Base-by-base conservation (phyloP, 371 early-diverging fungal species). In the Paraphysoderma sedebokerense region DNA sequence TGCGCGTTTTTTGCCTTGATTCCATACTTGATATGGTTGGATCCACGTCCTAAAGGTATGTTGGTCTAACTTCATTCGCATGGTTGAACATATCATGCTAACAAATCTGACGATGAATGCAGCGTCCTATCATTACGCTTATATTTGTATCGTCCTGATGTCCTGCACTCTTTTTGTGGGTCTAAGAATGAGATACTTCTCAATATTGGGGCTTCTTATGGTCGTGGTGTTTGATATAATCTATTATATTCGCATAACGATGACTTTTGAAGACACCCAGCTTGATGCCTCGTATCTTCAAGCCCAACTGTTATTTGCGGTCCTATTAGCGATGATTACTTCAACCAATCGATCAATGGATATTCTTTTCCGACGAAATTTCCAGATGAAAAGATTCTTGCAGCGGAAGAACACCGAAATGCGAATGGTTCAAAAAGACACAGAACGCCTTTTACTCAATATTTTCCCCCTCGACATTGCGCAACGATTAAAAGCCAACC, bases 391-490 rank as follows among this genome's bases (percentile, higher is more conserved):
- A 46, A 47, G 47, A 20, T 35, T 54, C 36, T 44, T 55, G n/a
- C 54, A 60, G 48, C 28, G n/a, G 9, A 46, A 30, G 15, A 39
- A 42, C 22, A 7, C 28, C 17, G 48, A 60, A 17, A 58, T 53
- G 11, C 48, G 55, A 36, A 22, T 4, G 13, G 46, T 54, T 15
- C 60, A 60, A 38, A 29, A 27, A 4, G 59, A 50, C 23, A 52
- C 58, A n/a, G 58, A 60, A 28, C 41, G 52, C 27, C 41, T 60
- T 42, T 33, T 60, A 22, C 42, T 56, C 29, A 60, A 60, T 31
- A 60, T 60, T 20, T 44, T 60, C 8, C 60, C 60, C 19, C 49
- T 54, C 4, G 28, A 28, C 5, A 58, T 60, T 12, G 52, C 53
- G 1, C 58, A 54, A 32, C 27, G 53, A 13, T 19, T 60, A 13